These are phyloP conservation scores for Aspergillus bertholletiae DNA, from an alignment of 495 filamentous ascomycete species.

Conservation along the genomic window DNA sequence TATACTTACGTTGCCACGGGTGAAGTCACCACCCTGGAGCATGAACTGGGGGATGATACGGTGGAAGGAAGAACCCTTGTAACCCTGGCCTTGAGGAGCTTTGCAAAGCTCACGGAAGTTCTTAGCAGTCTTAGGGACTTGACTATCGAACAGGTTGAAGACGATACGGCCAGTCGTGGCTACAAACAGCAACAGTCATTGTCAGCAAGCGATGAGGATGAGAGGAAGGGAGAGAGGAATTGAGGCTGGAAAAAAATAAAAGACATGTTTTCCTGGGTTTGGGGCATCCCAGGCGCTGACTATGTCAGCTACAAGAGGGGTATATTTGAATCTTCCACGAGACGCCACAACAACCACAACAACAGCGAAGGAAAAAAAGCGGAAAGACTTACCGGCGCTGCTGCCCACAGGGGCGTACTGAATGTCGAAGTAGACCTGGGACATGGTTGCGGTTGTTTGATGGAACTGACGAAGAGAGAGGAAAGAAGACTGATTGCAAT, in stretches of 20 bases:
- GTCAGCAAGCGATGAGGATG: conserved; percentile 14
- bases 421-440: conserved; percentile 65
- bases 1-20: conserved; percentile 73
- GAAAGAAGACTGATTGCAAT: conserved; percentile 39
- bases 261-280: too few relatives aligned
- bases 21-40: conserved; percentile 99
- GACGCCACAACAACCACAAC: not conserved
- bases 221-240: conserved; percentile 11
- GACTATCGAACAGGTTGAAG: conserved; percentile 84
- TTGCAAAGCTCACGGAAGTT: conserved; percentile 98
- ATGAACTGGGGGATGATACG: conserved; percentile 98
- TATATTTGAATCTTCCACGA: not conserved
- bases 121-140: conserved; percentile 87
- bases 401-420: conserved; percentile 54
- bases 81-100: conserved; percentile 82
- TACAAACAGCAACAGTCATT: conserved; percentile 30
- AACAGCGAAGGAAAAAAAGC: conserved; percentile 3
- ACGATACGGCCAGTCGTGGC: conserved; percentile 77
- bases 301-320: conserved; percentile 13
- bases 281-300: too few relatives aligned
- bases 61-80: conserved; percentile 90
- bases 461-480: conserved; percentile 56
- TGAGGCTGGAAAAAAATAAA: not conserved
- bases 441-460: conserved; percentile 62
- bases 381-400: conserved; percentile 56